Percentiles rank a stretch among this genome's conserved stretches.
These are phyloP conservation scores for Pichia cabralensis DNA, from an alignment of 805 yeast species.

Conservation along the genomic window DNA sequence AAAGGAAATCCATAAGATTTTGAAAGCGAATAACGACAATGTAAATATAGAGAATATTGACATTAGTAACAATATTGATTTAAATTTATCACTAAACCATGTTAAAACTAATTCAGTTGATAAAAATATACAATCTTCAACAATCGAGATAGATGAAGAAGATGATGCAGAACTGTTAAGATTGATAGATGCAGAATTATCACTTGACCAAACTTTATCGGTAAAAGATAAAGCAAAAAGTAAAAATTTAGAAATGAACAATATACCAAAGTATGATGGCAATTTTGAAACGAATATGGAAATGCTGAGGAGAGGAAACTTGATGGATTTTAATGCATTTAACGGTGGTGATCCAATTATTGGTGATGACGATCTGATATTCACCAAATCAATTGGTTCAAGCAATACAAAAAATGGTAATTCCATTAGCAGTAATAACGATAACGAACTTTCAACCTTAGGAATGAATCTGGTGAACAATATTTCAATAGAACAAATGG, in stretches of 20 bases:
- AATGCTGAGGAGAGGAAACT: slow-evolving; percentile 6
- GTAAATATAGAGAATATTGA: not conserved
- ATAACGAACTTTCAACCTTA: no score
- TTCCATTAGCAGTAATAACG: no score
- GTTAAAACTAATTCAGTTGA: not conserved
- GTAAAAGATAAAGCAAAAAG: not conserved
- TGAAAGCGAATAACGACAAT: not conserved
- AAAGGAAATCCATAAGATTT: slow-evolving; percentile 1
- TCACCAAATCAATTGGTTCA: no score
- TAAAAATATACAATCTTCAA: not conserved
- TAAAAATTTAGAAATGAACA: no score
- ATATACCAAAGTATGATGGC: no score
- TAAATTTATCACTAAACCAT: no score
- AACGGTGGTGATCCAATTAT: slow-evolving; percentile 5
- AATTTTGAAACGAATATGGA: no score
- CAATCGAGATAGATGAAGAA: not conserved
- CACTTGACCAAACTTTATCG: slow-evolving; percentile 7
- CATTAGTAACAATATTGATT: not conserved
- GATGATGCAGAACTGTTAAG: slow-evolving; percentile 6
- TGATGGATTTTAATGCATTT: slow-evolving; percentile 7
- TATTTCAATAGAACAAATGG: no score
- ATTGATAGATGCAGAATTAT: slow-evolving; percentile 7
- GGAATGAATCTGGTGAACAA: no score
- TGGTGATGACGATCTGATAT: not conserved
- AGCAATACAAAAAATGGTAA: no score